Evolutionary conservation across 169 alveolate species (phyloP).

Genomic region (Plasmodium gaboni): DNA sequence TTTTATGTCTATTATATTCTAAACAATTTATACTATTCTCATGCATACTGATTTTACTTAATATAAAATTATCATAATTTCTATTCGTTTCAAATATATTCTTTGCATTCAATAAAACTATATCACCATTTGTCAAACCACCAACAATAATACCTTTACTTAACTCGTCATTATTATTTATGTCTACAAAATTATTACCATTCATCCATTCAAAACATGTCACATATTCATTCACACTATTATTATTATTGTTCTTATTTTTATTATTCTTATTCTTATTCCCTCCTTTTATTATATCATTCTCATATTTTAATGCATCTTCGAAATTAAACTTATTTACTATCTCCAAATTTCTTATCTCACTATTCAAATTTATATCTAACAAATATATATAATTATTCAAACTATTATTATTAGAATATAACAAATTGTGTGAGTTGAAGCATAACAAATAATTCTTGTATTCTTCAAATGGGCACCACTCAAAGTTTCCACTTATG

Average conservation of each 20-base stretch:
- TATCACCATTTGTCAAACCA: slow-evolving; percentile 72
- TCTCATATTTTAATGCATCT: slow-evolving; percentile 42
- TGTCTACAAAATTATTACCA: slow-evolving; percentile 40
- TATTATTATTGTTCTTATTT: not conserved
- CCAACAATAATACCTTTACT: slow-evolving; percentile 68
- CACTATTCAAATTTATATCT: slow-evolving; percentile 64
- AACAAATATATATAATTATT: slow-evolving; percentile 62
- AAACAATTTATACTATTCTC: slow-evolving; percentile 75
- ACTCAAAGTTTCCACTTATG: slow-evolving; percentile 70
- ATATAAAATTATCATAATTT: slow-evolving; percentile 42
- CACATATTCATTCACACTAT: slow-evolving; percentile 42
- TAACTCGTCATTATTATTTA: slow-evolving; percentile 25
- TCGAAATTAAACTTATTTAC: slow-evolving; percentile 69
- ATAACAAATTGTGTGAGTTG: slow-evolving; percentile 56
- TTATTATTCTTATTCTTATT: too few species aligned
- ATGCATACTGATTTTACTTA: slow-evolving; percentile 73
- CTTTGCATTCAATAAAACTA: slow-evolving; percentile 45
- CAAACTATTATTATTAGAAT: slow-evolving; percentile 39
- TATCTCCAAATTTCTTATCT: slow-evolving; percentile 39
- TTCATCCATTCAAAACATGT: slow-evolving; percentile 75
- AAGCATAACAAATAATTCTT: slow-evolving; percentile 63
- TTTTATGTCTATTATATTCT: slow-evolving; percentile 78
- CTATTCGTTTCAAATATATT: slow-evolving; percentile 22
- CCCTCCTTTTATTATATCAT: not conserved
- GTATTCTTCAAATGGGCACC: slow-evolving; percentile 76